phyloP scores from a whole-genome alignment of 176 grass and related monocot species.

The Phragmites australis region DNA sequence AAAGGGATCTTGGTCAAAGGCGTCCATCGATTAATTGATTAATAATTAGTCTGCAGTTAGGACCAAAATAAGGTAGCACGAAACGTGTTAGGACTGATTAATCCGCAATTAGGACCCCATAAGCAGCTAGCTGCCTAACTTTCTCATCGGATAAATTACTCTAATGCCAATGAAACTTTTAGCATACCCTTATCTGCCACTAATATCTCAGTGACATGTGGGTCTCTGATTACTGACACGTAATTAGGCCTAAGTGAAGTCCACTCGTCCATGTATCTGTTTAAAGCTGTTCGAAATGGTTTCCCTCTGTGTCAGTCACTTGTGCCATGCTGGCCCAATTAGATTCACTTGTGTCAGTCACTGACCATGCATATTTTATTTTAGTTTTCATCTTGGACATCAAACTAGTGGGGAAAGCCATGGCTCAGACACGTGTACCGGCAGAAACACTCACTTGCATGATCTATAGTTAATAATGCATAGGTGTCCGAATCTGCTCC shows the following conservation, averaged over 20 bases:
- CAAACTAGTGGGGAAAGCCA: background rate
- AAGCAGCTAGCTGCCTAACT: background rate
- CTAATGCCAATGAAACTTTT: no score
- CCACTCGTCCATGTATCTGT: no score
- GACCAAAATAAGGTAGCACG: background rate
- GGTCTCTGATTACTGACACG: no score
- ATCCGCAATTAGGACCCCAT: background rate
- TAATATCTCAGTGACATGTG: no score
- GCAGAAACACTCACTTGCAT: background rate
- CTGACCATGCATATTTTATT: background rate
- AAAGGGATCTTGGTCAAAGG: background rate
- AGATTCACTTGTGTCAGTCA: conserved; percentile 21
- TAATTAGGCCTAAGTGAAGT: no score
- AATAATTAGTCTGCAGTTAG: background rate
- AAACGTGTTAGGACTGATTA: background rate
- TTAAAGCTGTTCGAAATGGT: no score
- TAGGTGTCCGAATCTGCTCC: fast-evolving
- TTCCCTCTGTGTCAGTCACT: no score
- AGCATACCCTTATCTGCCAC: no score
- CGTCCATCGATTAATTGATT: background rate
- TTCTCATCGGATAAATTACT: no score
- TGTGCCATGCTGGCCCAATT: background rate
- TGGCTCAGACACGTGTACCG: background rate
- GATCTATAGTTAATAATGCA: background rate
- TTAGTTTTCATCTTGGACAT: background rate